phyloP scores from a whole-genome alignment of 2,329 filamentous ascomycete genomes.

The Xylaria hypoxylon region DNA sequence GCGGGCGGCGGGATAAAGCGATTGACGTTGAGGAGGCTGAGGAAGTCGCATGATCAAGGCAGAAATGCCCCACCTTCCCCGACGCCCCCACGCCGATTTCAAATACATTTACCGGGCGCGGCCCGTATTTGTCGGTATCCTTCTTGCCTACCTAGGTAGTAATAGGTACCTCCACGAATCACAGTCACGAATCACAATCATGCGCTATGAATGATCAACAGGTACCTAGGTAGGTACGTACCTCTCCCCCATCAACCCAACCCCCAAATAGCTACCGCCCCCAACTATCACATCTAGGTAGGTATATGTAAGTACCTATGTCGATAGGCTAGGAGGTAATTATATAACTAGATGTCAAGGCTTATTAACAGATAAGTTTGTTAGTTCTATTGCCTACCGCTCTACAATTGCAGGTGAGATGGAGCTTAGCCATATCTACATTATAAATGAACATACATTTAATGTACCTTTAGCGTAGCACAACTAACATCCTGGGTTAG shows the following conservation, averaged over 20 bases:
- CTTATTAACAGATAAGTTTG: too few relatives aligned
- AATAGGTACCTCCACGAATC: slow-evolving; percentile 24
- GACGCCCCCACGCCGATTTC: slow-evolving; percentile 39
- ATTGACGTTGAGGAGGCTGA: slow-evolving; percentile 26
- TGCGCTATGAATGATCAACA: background rate
- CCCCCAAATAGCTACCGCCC: too few relatives aligned
- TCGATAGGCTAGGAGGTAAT: too few relatives aligned
- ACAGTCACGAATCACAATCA: background rate
- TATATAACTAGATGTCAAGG: too few relatives aligned
- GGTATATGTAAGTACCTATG: too few relatives aligned
- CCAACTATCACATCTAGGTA: too few relatives aligned
- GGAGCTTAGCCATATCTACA: background rate
- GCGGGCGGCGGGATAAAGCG: slow-evolving; percentile 10
- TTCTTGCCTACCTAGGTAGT: background rate
- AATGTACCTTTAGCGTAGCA: background rate
- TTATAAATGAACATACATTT: background rate
- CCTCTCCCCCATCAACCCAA: background rate
- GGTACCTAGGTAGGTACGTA: background rate
- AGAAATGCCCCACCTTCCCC: slow-evolving; percentile 32
- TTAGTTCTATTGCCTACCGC: background rate
- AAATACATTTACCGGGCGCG: slow-evolving; percentile 32
- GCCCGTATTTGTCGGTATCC: slow-evolving; percentile 27
- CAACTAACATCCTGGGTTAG: background rate
- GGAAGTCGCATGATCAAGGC: slow-evolving; percentile 2
- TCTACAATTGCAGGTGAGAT: background rate